Base-by-base conservation (phyloP, 2,329 filamentous ascomycete species). In the Phyllosticta capitalensis region DNA sequence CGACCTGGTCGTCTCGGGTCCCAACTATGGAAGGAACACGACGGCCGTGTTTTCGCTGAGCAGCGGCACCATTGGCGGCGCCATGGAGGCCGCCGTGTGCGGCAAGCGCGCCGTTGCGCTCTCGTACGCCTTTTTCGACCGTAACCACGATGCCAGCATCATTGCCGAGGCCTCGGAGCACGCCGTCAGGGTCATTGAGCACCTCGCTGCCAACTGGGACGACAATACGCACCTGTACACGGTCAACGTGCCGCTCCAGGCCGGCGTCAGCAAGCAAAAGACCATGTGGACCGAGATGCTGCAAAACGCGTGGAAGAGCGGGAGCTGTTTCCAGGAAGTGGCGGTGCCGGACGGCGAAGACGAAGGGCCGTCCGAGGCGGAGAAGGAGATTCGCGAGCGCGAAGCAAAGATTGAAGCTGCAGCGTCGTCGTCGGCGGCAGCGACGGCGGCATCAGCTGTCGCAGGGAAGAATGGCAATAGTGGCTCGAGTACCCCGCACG, bases 101-200 rank as follows among this genome's bases (percentile, higher is more conserved):
- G 76, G 76, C 22, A 66, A 71, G 48, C 72, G 72, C 66, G 81
- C 90, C 12, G 88, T 99, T 64, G 94, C 94, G 0, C 75, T 99
- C 49, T 90, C 85, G 54, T 99, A 90, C 71, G 94, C 92, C 21
- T 97, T 96, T 75, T 94, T 92, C 74, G 84, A 85, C 60, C 82
- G 86, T 61, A 89, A 90, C 70, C 92, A 96, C 72, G 89, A 96
- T 66, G 86, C 89, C 1, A 79, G 81, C 22, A 85, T 96, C 65
- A 92, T 97, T 61, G 82, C 83, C 30, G 89, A 84, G 54, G 91
- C 90, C 2, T 89, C 86, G 45, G 78, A 82, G 52, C 85, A 92
- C 66, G 84, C 86, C 22, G 86, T 94, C 22, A 82, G 81, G 63
- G 79, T 97, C 22, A 86, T 96, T 63, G 88, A 96, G 71, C 83